Evolutionary conservation across 495 filamentous ascomycete genomes (phyloP).

Genomic region (Neurospora sp.): DNA sequence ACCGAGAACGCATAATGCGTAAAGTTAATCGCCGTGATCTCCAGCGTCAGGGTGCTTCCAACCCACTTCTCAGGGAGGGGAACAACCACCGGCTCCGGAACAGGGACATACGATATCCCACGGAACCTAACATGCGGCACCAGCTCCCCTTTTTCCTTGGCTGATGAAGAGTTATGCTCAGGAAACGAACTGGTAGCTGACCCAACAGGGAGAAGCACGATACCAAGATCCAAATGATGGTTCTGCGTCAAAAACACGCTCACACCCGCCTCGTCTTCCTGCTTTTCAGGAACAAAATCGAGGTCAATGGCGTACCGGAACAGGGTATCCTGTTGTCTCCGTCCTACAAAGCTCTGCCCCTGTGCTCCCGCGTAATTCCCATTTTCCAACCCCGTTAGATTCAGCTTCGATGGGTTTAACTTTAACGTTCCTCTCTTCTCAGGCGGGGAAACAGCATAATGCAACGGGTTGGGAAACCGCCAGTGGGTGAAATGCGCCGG

Average conservation of each 20-base stretch:
- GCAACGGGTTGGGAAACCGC: constrained; percentile 30
- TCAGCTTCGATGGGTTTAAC: constrained; percentile 32
- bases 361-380: constrained; percentile 33
- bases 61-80: constrained; percentile 27
- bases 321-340: constrained; percentile 39
- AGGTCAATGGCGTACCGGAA: constrained; percentile 37
- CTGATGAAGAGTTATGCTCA: neutral
- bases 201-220: constrained; percentile 28
- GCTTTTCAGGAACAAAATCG: constrained; percentile 23
- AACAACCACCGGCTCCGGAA: constrained; percentile 18
- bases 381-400: constrained; percentile 33
- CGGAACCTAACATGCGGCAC: constrained; percentile 28
- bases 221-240: constrained; percentile 42
- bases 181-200: neutral
- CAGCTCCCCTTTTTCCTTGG: neutral
- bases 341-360: constrained; percentile 37
- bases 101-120: constrained; percentile 25
- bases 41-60: constrained; percentile 22
- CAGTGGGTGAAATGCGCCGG: constrained; percentile 40
- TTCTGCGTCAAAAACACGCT: constrained; percentile 42
- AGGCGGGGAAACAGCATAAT: constrained; percentile 32
- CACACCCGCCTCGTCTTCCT: constrained; percentile 33
- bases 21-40: constrained; percentile 35
- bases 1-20: constrained; percentile 38
- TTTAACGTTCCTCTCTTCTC: constrained; percentile 27